Evolutionary conservation across 768 basidiomycete species (phyloP).

Genomic region (Boletus reticuloceps): DNA sequence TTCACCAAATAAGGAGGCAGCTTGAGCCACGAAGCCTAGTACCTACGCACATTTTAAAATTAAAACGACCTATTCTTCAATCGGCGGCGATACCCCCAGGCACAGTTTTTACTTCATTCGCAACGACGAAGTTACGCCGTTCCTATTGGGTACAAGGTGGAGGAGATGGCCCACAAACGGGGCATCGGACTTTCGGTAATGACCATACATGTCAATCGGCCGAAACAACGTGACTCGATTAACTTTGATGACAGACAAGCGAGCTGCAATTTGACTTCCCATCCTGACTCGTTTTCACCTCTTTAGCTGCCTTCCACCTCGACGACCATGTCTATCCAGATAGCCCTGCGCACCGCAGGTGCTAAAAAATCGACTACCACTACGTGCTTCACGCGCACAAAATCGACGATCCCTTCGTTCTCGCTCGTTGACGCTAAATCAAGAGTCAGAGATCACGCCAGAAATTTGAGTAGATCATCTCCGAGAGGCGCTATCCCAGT

Average conservation of each 20-base stretch:
- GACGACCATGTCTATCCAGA: conserved; percentile 42
- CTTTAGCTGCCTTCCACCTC: conserved; percentile 4
- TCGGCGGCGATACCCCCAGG: too few species aligned
- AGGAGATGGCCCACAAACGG: neutral
- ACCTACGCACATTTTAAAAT: too few species aligned
- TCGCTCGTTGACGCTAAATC: conserved; percentile 79
- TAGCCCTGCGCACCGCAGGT: conserved; percentile 41
- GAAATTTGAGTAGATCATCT: conserved; percentile 71
- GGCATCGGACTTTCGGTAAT: conserved; percentile 24
- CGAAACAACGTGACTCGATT: conserved; percentile 26
- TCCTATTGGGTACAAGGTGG: neutral
- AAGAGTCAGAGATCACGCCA: conserved; percentile 73
- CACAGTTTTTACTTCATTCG: too few species aligned
- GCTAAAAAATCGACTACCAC: conserved; percentile 35
- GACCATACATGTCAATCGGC: conserved; percentile 23
- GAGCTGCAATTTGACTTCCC: neutral
- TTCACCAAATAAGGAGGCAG: neutral
- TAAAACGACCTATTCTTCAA: too few species aligned
- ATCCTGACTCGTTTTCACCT: conserved; percentile 1
- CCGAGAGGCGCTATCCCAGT: conserved; percentile 58
- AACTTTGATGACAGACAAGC: neutral
- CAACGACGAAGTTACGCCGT: neutral
- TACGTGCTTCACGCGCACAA: conserved; percentile 42
- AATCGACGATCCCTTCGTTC: conserved; percentile 47
- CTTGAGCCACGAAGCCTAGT: too few species aligned